A percentile compares a stretch with the other conserved stretches of the same genome.
Conservation (phyloP, 2,329 filamentous ascomycete species). For the Colletotrichum sp. region DNA sequence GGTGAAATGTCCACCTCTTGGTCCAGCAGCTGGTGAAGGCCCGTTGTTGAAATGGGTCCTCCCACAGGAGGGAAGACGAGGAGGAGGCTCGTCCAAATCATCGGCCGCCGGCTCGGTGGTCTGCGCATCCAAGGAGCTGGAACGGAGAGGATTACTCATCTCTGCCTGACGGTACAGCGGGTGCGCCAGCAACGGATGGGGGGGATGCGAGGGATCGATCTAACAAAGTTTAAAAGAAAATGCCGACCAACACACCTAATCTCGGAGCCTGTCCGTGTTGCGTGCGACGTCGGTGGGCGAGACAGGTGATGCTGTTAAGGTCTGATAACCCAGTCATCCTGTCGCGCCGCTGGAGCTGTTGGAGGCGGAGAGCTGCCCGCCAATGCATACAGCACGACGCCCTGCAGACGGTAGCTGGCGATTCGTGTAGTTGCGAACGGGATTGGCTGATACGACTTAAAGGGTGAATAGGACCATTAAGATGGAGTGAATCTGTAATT, state of each 20-base stretch:
- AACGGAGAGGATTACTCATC: conserved; percentile 19
- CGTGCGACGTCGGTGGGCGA: background rate
- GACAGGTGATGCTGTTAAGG: background rate
- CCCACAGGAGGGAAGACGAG: background rate
- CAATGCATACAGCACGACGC: background rate
- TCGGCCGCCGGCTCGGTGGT: background rate
- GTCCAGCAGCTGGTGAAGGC: background rate
- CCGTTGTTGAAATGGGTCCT: background rate
- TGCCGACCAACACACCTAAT: conserved; percentile 11
- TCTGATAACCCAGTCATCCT: background rate
- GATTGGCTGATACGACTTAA: background rate
- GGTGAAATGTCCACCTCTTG: background rate
- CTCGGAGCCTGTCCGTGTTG: background rate
- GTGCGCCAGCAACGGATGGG: background rate
- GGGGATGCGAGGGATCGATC: background rate
- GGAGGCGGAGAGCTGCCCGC: background rate
- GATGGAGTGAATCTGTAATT: background rate
- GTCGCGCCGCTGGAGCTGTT: background rate
- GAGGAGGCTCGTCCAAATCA: conserved; percentile 2
- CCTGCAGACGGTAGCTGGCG: background rate
- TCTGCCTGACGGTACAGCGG: background rate
- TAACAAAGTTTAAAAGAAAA: background rate
- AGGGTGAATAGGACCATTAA: background rate
- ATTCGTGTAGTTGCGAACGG: background rate
- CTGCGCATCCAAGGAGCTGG: conserved; percentile 4